Conservation (phyloP, 1,139 yeast species). For the Blastobotrys capitulatus region DNA sequence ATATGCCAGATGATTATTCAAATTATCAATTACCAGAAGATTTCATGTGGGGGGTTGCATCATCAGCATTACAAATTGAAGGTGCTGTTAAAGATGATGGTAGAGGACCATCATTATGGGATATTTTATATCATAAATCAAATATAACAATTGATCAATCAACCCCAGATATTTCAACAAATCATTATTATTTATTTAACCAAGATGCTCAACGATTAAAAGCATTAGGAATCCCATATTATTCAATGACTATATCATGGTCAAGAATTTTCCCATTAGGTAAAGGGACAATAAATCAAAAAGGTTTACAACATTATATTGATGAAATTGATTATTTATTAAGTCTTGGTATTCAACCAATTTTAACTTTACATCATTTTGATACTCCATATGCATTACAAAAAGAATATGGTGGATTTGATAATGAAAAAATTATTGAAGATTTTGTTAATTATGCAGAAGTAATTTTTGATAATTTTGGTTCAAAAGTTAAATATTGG, state of each 20-base stretch:
- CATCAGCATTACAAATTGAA: constrained; percentile 30
- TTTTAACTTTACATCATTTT: constrained; percentile 34
- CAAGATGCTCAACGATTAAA: constrained; percentile 35
- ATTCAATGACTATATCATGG: constrained; percentile 38
- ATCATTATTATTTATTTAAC: constrained; percentile 34
- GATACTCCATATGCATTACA: constrained; percentile 34
- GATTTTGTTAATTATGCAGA: constrained; percentile 36
- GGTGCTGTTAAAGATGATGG: constrained; percentile 36
- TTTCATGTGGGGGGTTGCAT: constrained; percentile 13
- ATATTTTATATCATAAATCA: constrained; percentile 17
- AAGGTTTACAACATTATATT: constrained; percentile 35
- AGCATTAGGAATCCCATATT: constrained; percentile 35
- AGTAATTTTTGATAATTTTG: constrained; percentile 33
- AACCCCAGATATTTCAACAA: constrained; percentile 28
- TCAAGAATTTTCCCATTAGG: constrained; percentile 34
- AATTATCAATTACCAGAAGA: constrained; percentile 7
- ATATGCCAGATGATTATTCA: constrained; percentile 24
- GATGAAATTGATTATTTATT: constrained; percentile 33
- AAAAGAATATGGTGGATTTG: constrained; percentile 31
- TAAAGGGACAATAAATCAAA: constrained; percentile 31
- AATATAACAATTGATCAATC: constrained; percentile 2
- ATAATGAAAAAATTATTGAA: constrained; percentile 31
- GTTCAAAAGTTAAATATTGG: constrained; percentile 35
- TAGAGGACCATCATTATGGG: constrained; percentile 32
- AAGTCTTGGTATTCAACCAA: constrained; percentile 31